Evolutionary conservation across 192 early-diverging fungal genomes (phyloP), one percentile per base, ranked within the genome.

Genomic region (Coemansia sp.): DNA sequence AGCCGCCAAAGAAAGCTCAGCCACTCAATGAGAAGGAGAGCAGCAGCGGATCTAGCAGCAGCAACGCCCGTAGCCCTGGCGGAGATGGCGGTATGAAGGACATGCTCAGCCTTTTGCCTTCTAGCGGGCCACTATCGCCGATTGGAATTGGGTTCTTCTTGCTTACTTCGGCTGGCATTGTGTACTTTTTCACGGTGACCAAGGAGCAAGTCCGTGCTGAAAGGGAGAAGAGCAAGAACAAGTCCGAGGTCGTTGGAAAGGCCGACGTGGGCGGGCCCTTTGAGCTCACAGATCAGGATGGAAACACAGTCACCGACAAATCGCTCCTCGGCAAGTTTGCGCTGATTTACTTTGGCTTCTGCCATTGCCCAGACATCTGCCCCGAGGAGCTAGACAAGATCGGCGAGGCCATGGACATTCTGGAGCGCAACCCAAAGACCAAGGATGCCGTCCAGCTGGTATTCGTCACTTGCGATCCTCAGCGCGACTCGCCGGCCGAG

Each of bases 371-470:
- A 2, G 98, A 99, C 84, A 95, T 99, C 57, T 99, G 98, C 52
- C 98, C 98, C 4, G 97, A 98, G 69, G 97, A 99, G 80, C 85
- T 99, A 44, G 96, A 99, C 78, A 98, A 96, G 84, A 98, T 99
- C 88, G 91, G 93, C 6, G 87, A 91, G 49, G 93, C 95, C 13
- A 86, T 94, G 21, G 92, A 96, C 16, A 82, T 76, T 9, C 44
- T 82, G 78, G 88, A 87, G 35, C 72, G 77, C 63, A 85, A 87
- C 61, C 68, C 84, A 0, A 50, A 82, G 68, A 76, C 86, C 32
- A 79, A 74, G 32, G 78, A 84, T 43, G 70, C 77, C 13, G 75
- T 99, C 44, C 89, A 88, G 7, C 95, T 96, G 4, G 90, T 99
- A 30, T 98, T 99, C 71, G 95, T 99, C 59, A 93, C 95, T 0